Base-by-base conservation (phyloP, 1,284 basidiomycete genomes). In the Pterulicium gracile region DNA sequence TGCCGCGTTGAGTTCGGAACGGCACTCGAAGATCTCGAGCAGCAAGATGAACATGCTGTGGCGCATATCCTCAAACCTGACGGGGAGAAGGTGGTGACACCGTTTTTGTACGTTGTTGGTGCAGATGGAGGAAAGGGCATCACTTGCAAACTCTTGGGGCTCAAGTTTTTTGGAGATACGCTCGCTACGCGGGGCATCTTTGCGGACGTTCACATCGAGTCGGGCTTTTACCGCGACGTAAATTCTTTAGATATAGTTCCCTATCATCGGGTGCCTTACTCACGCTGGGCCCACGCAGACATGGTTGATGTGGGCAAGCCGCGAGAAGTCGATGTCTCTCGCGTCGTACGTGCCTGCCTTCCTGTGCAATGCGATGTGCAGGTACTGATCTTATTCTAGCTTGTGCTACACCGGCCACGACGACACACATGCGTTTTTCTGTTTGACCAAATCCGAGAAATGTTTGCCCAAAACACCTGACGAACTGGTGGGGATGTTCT, bases 401-500 rank as follows among this genome's bases (percentile, higher is more conserved):
- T n/a, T 32, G 10, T 32, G 27, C n/a, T 32, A 32, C 27, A 32
- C 27, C 7, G 27, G 27, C 7, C 7, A 32, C 27, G 27, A 32
- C 27, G 27, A 32, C 27, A n/a, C n/a, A 7, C n/a, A 10, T 32
- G 27, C 27, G n/a, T 32, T n/a, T 7, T 32, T 32, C 7, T 32
- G 27, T 32, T 32, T 32, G 27, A 10, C 27, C 7, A n/a, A 32
- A 32, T 7, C 10, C 27, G 27, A 32, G n/a, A 32, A 7, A 10
- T n/a, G n/a, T 10, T 32, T 32, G 27, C 27, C 27, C n/a, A 32
- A 7, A 32, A n/a, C 7, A 7, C 27, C 10, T 32, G 61, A 59
- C 1, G 56, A 53, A 14, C 50, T 69, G 4, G 54, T 60, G 47
- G 52, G 58, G 34, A 56, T 54, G 23, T 59, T 68, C 45, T 51